Evolutionary conservation across 1,284 basidiomycete genomes (phyloP).

Genomic region (Pyrrhoderma lamaoense): DNA sequence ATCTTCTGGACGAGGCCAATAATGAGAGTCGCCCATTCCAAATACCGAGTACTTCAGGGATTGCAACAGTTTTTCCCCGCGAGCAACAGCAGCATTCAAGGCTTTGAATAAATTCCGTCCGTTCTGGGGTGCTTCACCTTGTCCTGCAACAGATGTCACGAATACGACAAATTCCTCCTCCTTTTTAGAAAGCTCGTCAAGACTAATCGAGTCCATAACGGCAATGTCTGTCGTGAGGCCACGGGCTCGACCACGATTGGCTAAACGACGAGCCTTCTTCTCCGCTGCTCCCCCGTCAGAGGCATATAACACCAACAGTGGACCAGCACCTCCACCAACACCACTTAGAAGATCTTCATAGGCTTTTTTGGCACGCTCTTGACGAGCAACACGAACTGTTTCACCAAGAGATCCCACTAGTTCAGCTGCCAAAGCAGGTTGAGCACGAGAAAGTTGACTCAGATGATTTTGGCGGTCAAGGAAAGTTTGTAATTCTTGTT

Average conservation of each 20-base stretch:
- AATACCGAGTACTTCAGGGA: conserved; percentile 82
- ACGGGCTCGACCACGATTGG: conserved; percentile 76
- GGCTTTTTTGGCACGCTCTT: conserved; percentile 76
- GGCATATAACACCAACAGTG: conserved; percentile 84
- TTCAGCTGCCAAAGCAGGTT: conserved; percentile 77
- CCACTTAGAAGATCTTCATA: conserved; percentile 82
- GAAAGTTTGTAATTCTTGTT: conserved; percentile 92
- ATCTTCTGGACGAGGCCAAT: conserved; percentile 97
- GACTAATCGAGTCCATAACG: conserved; percentile 70
- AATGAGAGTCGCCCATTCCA: conserved; percentile 96
- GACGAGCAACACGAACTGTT: conserved; percentile 78
- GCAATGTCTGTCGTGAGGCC: conserved; percentile 73
- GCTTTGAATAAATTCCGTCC: conserved; percentile 88
- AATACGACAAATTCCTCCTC: conserved; percentile 79
- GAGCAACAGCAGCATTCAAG: conserved; percentile 58
- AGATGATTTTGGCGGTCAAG: conserved; percentile 95
- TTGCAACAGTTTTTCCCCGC: conserved; percentile 47
- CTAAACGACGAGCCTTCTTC: conserved; percentile 89
- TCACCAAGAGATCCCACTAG: conserved; percentile 82
- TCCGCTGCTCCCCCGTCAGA: conserved; percentile 94
- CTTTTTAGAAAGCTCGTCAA: conserved; percentile 58
- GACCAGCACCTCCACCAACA: conserved; percentile 72
- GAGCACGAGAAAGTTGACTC: conserved; percentile 80
- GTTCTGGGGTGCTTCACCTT: conserved; percentile 97
- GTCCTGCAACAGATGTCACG: conserved; percentile 95